Evolutionary conservation across 106 monocot species (phyloP).

Genomic region (Dactylorhiza incarnata): DNA sequence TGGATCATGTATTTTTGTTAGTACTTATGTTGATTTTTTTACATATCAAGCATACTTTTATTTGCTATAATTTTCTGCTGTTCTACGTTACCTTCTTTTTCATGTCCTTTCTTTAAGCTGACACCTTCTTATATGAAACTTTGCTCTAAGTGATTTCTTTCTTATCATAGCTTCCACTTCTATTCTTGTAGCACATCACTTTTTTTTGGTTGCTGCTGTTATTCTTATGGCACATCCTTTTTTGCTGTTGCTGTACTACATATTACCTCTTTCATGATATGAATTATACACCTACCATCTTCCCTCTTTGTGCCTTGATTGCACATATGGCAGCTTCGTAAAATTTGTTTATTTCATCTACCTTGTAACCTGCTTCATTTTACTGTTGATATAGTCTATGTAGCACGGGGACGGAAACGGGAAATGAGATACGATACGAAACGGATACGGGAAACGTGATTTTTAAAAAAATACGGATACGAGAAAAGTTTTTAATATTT

Average conservation of each 20-base stretch:
- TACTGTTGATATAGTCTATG: too few species aligned
- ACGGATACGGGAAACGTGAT: too few species aligned
- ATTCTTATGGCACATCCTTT: too few species aligned
- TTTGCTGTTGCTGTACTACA: background rate
- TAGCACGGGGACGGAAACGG: too few species aligned
- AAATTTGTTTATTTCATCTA: background rate
- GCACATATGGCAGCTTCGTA: background rate
- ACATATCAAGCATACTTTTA: background rate
- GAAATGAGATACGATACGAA: too few species aligned
- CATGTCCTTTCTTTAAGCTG: background rate
- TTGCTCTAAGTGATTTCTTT: background rate
- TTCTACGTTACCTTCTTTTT: background rate
- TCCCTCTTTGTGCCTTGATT: background rate
- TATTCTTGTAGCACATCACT: background rate
- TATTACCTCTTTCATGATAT: background rate
- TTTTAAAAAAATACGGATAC: too few species aligned
- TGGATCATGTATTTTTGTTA: background rate
- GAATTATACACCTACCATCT: background rate
- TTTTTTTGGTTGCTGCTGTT: background rate
- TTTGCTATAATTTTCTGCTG: background rate
- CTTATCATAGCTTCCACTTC: background rate
- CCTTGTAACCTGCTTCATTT: background rate
- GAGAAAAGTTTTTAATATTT: too few species aligned
- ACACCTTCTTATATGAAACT: background rate
- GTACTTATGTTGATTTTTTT: background rate